These are phyloP conservation scores for Cercophora sp. DNA, from an alignment of 495 filamentous ascomycete species.

Conservation along the genomic window DNA sequence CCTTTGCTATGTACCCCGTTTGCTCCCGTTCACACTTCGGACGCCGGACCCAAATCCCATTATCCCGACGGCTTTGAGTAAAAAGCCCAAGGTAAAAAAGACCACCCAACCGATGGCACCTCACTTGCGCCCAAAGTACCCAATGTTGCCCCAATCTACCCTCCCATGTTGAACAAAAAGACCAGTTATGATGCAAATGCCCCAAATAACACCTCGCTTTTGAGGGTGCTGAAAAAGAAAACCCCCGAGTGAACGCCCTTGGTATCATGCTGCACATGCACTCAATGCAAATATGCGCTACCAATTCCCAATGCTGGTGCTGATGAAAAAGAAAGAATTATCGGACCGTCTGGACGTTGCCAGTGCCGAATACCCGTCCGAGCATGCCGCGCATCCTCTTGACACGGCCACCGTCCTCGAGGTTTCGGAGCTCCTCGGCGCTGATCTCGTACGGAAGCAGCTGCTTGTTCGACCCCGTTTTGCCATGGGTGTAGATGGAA, in stretches of 20 bases:
- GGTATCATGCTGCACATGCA: not conserved
- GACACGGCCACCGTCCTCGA: constrained; percentile 35
- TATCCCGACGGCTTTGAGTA: too few species aligned
- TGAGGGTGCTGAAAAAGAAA: not conserved
- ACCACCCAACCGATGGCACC: not conserved
- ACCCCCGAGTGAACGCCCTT: not conserved
- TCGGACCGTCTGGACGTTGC: not conserved
- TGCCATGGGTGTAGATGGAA: constrained; percentile 15
- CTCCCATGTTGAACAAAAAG: too few species aligned
- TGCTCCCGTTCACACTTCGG: too few species aligned
- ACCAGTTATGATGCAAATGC: not conserved
- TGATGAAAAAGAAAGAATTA: not conserved
- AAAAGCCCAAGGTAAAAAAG: too few species aligned
- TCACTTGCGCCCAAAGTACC: not conserved
- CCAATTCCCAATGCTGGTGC: not conserved
- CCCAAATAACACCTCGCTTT: constrained; percentile 1
- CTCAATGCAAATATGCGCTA: constrained; percentile 5
- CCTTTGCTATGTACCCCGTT: too few species aligned
- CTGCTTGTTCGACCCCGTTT: constrained; percentile 17
- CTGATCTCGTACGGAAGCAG: constrained; percentile 47
- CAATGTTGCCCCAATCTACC: not conserved
- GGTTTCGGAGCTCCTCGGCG: constrained; percentile 34
- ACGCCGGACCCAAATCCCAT: too few species aligned
- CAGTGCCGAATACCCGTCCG: constrained; percentile 36
- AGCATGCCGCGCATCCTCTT: constrained; percentile 41